A percentile compares a stretch with the other conserved stretches of the same genome.
Evolutionary conservation across 2,329 filamentous ascomycete species (phyloP).

Genomic region (Aschersonia sp.): DNA sequence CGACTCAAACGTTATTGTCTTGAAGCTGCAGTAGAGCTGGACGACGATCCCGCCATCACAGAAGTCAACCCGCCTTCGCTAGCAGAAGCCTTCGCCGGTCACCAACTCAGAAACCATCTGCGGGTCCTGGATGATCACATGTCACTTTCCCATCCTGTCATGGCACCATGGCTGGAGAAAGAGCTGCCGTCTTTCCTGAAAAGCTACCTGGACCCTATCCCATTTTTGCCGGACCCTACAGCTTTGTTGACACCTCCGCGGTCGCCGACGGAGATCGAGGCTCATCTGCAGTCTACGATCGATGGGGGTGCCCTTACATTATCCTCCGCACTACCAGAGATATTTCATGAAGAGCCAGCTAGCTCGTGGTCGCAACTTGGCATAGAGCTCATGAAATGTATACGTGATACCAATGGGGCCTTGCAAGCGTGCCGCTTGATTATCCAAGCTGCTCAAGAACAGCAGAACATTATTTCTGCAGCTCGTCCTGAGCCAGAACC

Average conservation of each 20-base stretch:
- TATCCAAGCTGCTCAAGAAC: constrained; percentile 6
- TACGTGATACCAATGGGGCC: constrained; percentile 14
- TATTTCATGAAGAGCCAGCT: constrained; percentile 3
- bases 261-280: neutral
- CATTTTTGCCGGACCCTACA: constrained; percentile 43
- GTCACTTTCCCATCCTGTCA: constrained; percentile 43
- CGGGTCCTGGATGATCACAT: constrained; percentile 38
- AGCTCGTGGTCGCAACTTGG: constrained; percentile 20
- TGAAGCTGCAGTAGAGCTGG: constrained; percentile 51
- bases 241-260: constrained; percentile 18
- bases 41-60: constrained; percentile 48
- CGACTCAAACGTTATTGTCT: constrained; percentile 47
- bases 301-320: neutral
- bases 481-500: neutral
- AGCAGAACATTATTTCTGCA: neutral
- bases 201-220: constrained; percentile 44
- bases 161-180: constrained; percentile 40
- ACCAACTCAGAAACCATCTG: constrained; percentile 43
- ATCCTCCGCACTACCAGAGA: neutral
- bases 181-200: constrained; percentile 35
- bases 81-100: constrained; percentile 47
- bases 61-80: constrained; percentile 49
- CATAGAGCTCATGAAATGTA: constrained; percentile 16
- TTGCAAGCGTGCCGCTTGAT: constrained; percentile 15
- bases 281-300: neutral